A percentile compares a stretch with the other conserved stretches of the same genome.
phyloP scores from a whole-genome alignment of 768 basidiomycete species.

The Astraeus odoratus region DNA sequence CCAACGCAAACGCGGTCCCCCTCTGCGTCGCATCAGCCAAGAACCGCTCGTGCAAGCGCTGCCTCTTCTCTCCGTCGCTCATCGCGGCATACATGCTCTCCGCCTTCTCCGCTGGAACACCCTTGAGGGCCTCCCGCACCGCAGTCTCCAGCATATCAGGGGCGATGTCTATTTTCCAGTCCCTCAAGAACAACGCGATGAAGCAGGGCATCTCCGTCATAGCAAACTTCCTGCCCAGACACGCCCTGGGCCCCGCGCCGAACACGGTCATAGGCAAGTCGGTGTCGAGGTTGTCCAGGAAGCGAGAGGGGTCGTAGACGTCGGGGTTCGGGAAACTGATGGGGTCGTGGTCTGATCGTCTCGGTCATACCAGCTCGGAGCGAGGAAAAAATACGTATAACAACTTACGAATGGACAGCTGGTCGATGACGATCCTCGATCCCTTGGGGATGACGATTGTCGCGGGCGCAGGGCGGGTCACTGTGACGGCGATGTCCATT shows the following conservation, averaged over 20 bases:
- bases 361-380: too few species aligned
- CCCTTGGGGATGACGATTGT: background rate
- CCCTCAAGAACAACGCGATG: conserved; percentile 41
- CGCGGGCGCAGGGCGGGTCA: conserved; percentile 6
- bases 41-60: background rate
- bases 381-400: too few species aligned
- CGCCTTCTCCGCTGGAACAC: background rate
- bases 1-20: background rate
- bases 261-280: background rate
- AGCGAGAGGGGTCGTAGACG: conserved; percentile 28
- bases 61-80: background rate
- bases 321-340: conserved; percentile 27
- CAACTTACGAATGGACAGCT: conserved; percentile 19
- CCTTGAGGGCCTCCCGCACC: background rate
- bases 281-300: conserved; percentile 15
- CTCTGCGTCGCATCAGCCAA: background rate
- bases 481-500: conserved; percentile 14
- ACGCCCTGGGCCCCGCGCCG: conserved; percentile 37
- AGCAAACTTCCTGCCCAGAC: conserved; percentile 48
- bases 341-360: conserved; percentile 26
- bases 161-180: conserved; percentile 36
- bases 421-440: conserved; percentile 13
- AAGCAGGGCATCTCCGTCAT: conserved; percentile 42
- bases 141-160: background rate
- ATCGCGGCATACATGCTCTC: background rate